Evolutionary conservation across 768 basidiomycete genomes (phyloP), one percentile per base, ranked within the genome.

Genomic region (Coprinopsis strossmayeri): DNA sequence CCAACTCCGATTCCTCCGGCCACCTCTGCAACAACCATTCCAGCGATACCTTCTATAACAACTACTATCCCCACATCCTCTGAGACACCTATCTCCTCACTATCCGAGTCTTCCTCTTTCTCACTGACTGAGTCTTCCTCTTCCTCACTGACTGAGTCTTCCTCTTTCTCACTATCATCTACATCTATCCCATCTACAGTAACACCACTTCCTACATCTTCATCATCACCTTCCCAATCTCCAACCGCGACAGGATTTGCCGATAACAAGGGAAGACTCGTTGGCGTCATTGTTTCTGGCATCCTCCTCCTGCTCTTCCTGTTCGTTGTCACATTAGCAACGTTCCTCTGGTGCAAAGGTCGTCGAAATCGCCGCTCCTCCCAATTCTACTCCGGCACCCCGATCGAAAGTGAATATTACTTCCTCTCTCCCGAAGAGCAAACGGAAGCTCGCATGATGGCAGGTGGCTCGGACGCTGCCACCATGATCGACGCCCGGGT

Each of bases 291-390:
- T 20, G 69, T 84, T 12, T 81, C 77, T 28, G 72, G 73, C 57
- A 74, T 87, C 45, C 72, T 82, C 23, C 82, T 74, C 10, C 68
- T 79, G 46, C 66, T 86, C 46, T 63, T 81, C 46, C 64, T 86
- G 40, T 71, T 85, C 57, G 67, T 84, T 12, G 58, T 75, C 18
- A 65, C 67, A 7, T 68, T 81, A 15, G 61, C 71, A 47, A 45
- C 71, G 26, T 71, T 69, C 49, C 73, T 78, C 56, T 69, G 74
- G 62, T 66, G 69, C 59, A 64, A 76, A 66, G 63, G 76, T 60
- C 69, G 81, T 49, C 68, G 71, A 53, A 67, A 68, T 44, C 63
- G 68, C 40, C 62, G 61, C 39, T 44, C 41, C 28, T 44, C 35
- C 17, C 58, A 61, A 20, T 67, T 64, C 56, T 64, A 58, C 45